Base-by-base conservation (phyloP, 2,329 filamentous ascomycete genomes). In the Colletotrichum euphorbiae region DNA sequence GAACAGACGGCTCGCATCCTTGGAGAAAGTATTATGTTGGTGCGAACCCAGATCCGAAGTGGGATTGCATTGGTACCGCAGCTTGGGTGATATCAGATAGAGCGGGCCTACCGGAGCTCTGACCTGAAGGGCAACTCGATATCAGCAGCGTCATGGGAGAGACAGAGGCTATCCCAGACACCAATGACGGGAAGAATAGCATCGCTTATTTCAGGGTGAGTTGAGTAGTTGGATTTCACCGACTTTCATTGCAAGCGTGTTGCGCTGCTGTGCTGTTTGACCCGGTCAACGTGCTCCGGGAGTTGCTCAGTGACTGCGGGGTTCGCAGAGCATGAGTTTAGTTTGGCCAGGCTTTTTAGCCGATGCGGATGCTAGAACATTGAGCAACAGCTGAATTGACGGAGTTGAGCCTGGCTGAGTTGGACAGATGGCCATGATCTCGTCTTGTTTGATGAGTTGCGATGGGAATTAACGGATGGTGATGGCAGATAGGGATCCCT, bases 1-100 rank as follows among this genome's bases (percentile, higher is more conserved):
- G 31, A 33, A 64, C 40, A 54, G 52, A 64, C 40, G 60, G 19
- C 31, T 31, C 6, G 46, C 28, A 52, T 58, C 15, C 12, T 24
- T 48, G 40, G 46, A 40, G n/a, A 42, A 21, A 54, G 46, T 24
- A 21, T 54, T 24, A 21, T 54, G 48, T 45, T 38, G 21, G 4
- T 51, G 31, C 15, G 38, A n/a, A 12, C 19, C 42, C 17, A 60
- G 57, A 60, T 50, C 57, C 43, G 57, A 40, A 19, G 43, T 45
- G 36, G 42, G 40, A 17, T 6, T 36, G 40, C 42, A 45, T 36
- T 46, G 28, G 38, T 31, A 7, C 28, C 31, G 15, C 38, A 43
- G 38, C 15, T 24, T 57, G 21, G n/a, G 36, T 17, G 15, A 56
- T 19, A 42, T 56, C 52, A 56, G 52, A 42, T 21, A 28, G 36